phyloP scores from a whole-genome alignment of 2,329 filamentous ascomycete species.

The Xylariales sp. region DNA sequence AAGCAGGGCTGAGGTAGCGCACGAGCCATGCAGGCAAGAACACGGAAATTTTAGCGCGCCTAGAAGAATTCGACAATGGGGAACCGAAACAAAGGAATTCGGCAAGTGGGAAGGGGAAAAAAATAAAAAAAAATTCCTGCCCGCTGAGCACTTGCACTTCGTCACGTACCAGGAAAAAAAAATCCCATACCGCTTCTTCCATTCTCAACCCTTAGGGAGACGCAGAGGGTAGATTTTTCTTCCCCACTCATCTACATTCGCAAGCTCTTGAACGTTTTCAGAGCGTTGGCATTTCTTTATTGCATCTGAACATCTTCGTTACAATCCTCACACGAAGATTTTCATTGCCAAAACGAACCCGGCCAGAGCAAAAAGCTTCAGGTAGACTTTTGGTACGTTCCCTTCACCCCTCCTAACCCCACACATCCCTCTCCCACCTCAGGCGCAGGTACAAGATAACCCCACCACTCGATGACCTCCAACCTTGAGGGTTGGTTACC shows the following conservation, averaged over 20 bases:
- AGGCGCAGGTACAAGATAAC: constrained; percentile 3
- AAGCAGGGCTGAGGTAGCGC: neutral
- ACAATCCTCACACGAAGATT: neutral
- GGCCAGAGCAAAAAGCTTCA: neutral
- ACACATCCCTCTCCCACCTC: constrained; percentile 3
- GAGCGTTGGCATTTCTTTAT: constrained; percentile 4
- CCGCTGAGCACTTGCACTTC: neutral
- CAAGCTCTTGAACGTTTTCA: constrained; percentile 3
- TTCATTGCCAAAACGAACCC: neutral
- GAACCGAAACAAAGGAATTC: too few species aligned
- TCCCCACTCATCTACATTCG: too few species aligned
- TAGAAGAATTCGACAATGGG: too few species aligned
- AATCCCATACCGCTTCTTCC: constrained; percentile 7
- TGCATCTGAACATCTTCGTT: constrained; percentile 1
- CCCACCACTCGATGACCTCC: constrained; percentile 7
- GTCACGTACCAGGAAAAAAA: neutral
- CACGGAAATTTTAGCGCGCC: neutral
- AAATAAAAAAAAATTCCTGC: constrained; percentile 1
- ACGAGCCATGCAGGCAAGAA: neutral
- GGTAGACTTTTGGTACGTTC: neutral
- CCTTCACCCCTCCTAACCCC: constrained; percentile 5
- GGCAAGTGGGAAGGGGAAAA: neutral
- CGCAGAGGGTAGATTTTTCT: too few species aligned
- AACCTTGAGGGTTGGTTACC: too few species aligned
- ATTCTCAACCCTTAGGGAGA: too few species aligned